These are phyloP conservation scores for Calonectria pauciramosa DNA, from an alignment of 2,329 filamentous ascomycete genomes.

Conservation along the genomic window DNA sequence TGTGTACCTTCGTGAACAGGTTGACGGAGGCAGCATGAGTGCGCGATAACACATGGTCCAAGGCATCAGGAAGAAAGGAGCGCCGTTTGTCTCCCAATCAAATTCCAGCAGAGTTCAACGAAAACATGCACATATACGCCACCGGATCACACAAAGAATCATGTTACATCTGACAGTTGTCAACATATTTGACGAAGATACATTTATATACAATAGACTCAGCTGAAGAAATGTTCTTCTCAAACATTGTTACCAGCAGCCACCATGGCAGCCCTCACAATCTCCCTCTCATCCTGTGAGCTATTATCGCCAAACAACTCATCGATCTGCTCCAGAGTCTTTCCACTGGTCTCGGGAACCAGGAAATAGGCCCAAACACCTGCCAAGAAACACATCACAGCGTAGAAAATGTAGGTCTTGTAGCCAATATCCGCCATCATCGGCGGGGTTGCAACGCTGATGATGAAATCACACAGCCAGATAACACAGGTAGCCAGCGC, in stretches of 20 bases:
- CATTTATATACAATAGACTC: background rate
- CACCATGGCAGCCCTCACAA: background rate
- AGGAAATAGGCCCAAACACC: background rate
- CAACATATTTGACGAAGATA: background rate
- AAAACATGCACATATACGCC: background rate
- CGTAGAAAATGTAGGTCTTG: conserved; percentile 47
- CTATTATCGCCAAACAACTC: background rate
- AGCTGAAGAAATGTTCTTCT: background rate
- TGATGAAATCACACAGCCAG: conserved; percentile 52
- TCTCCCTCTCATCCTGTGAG: background rate
- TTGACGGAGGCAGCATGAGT: too few relatives aligned
- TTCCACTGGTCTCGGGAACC: background rate
- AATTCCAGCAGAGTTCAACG: background rate
- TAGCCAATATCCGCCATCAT: conserved; percentile 53
- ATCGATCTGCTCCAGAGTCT: background rate
- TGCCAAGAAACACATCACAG: background rate
- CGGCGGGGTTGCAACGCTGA: conserved; percentile 20
- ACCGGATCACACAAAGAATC: background rate
- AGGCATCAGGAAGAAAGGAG: too few relatives aligned
- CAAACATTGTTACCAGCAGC: background rate
- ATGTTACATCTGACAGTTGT: background rate
- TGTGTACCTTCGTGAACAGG: too few relatives aligned
- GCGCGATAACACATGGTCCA: too few relatives aligned
- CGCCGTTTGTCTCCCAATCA: background rate
- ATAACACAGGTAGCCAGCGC: conserved; percentile 54